A percentile compares a stretch with the other conserved stretches of the same genome.
These are phyloP conservation scores for Botrytis fragariae DNA, from an alignment of 2,329 filamentous ascomycete species.

Conservation along the genomic window DNA sequence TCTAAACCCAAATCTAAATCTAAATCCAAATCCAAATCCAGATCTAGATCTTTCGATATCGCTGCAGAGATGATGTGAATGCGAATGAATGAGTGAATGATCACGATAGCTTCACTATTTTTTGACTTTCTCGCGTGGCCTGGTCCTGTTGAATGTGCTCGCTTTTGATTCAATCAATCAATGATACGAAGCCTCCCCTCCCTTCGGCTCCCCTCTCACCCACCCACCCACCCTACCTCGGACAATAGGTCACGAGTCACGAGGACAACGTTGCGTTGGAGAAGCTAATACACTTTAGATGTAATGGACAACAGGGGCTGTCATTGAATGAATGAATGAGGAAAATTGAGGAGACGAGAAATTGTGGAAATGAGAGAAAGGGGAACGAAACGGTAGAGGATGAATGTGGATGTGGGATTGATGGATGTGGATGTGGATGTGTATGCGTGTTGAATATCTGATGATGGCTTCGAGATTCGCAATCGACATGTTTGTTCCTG, in stretches of 20 bases:
- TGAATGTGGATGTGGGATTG: not conserved
- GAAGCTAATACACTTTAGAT: not conserved
- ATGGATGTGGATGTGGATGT: not conserved
- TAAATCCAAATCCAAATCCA: not conserved
- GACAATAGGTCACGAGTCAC: slow-evolving; percentile 17
- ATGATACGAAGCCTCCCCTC: not conserved
- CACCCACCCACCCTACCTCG: not conserved
- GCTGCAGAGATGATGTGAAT: not conserved
- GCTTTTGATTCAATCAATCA: not conserved
- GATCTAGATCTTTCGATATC: not conserved
- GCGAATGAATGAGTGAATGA: not conserved
- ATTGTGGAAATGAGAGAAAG: not conserved
- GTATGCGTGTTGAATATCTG: not conserved
- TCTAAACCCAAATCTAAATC: not conserved
- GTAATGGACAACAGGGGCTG: not conserved
- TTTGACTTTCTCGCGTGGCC: not conserved
- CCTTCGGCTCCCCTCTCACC: not conserved
- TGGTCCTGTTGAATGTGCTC: not conserved
- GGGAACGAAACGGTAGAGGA: not conserved
- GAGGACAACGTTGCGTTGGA: not conserved
- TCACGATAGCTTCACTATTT: not conserved
- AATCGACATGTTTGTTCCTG: not conserved
- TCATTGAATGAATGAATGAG: not conserved
- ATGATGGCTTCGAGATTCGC: not conserved
- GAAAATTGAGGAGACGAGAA: not conserved